Percentiles rank a stretch among this genome's conserved stretches.
These are phyloP conservation scores for Boletus sensibilis DNA, from an alignment of 768 basidiomycete genomes.

Conservation along the genomic window DNA sequence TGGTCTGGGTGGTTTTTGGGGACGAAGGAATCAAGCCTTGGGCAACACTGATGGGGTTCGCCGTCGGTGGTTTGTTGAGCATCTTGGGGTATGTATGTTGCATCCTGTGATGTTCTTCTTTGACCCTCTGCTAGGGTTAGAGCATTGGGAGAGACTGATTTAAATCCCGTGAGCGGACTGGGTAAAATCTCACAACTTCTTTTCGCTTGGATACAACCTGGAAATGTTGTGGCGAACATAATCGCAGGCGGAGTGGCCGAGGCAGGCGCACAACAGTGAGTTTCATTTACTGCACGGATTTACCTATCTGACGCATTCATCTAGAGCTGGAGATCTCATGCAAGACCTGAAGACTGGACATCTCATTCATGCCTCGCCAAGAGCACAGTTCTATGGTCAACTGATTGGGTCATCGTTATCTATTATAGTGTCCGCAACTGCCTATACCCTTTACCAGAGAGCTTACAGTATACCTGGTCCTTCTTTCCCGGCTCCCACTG, in stretches of 20 bases:
- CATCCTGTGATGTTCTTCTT: not conserved
- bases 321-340: slow-evolving; percentile 94
- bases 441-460: slow-evolving; percentile 81
- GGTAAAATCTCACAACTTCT: slow-evolving; percentile 94
- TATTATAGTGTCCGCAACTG: slow-evolving; percentile 85
- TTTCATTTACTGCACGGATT: not conserved
- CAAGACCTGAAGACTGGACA: slow-evolving; percentile 98
- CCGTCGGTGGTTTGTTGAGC: slow-evolving; percentile 79
- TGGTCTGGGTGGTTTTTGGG: slow-evolving; percentile 91
- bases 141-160: slow-evolving; percentile 92
- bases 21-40: slow-evolving; percentile 90
- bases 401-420: slow-evolving; percentile 87
- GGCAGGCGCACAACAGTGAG: slow-evolving; percentile 90
- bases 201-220: slow-evolving; percentile 92
- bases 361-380: slow-evolving; percentile 85
- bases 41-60: slow-evolving; percentile 86
- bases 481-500: slow-evolving; percentile 93
- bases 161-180: slow-evolving; percentile 89
- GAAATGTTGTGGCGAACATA: slow-evolving; percentile 96
- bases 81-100: slow-evolving; percentile 69
- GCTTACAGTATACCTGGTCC: slow-evolving; percentile 91
- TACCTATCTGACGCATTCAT: slow-evolving; percentile 1
- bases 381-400: slow-evolving; percentile 93
- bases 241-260: slow-evolving; percentile 97
- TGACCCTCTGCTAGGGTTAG: slow-evolving; percentile 59